phyloP scores from a whole-genome alignment of 352 stramenopile species.

The Globisporangium cederbergense region DNA sequence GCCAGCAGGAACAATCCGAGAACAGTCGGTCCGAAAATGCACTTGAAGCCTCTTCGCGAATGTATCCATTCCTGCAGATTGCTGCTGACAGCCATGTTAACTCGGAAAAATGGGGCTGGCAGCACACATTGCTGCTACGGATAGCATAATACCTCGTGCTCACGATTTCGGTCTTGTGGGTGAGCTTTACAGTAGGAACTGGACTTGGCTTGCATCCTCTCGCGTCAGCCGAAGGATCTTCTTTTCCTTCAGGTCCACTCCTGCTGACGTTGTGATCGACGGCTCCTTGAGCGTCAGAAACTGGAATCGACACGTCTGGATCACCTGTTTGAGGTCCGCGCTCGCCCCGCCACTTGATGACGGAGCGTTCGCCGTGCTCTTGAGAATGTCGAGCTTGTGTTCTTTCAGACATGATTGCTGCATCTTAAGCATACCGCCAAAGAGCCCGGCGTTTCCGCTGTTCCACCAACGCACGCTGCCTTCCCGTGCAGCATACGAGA shows the following conservation, averaged over 20 bases:
- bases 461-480: slow-evolving; percentile 85
- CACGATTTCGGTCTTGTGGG: no score
- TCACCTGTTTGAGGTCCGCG: slow-evolving; percentile 73
- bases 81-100: neutral
- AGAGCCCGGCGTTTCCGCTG: slow-evolving; percentile 68
- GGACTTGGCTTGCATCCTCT: slow-evolving; percentile 79
- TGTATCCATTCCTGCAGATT: neutral
- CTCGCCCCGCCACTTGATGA: slow-evolving; percentile 54
- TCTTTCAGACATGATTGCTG: slow-evolving; percentile 86
- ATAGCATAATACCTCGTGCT: no score
- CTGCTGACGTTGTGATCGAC: slow-evolving; percentile 7
- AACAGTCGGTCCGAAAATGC: neutral
- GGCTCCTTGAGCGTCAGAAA: slow-evolving; percentile 64
- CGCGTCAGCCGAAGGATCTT: slow-evolving; percentile 67
- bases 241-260: slow-evolving; percentile 30
- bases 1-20: neutral
- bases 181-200: slow-evolving; percentile 59
- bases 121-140: no score
- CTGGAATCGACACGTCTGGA: slow-evolving; percentile 82
- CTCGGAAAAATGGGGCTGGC: no score
- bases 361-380: slow-evolving; percentile 36
- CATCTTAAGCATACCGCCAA: slow-evolving; percentile 85
- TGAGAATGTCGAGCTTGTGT: slow-evolving; percentile 64
- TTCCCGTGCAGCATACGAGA: slow-evolving; percentile 79
- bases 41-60: neutral